Conservation (phyloP, 1,284 basidiomycete genomes). For the Fomitopsis pinicola region DNA sequence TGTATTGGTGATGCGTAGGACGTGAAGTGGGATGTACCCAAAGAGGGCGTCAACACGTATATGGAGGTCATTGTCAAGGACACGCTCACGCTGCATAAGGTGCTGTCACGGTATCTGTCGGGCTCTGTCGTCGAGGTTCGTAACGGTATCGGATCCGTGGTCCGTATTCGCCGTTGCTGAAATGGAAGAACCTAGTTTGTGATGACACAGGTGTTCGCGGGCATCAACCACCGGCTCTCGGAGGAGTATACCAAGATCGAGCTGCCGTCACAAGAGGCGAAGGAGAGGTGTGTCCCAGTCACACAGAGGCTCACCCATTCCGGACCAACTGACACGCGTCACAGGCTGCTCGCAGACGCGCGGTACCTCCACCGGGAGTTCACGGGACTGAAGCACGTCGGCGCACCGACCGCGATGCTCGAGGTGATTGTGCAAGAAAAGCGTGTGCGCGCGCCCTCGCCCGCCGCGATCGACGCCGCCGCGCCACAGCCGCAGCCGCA, state of each 20-base stretch:
- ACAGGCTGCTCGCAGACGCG: constrained; percentile 76
- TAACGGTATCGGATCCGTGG: constrained; percentile 1
- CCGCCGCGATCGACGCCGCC: constrained; percentile 32
- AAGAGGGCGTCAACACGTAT: constrained; percentile 69
- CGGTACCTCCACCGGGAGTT: constrained; percentile 72
- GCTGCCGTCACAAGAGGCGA: constrained; percentile 76
- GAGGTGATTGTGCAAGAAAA: constrained; percentile 82
- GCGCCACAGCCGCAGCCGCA: constrained; percentile 7
- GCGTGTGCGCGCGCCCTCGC: constrained; percentile 32
- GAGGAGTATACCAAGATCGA: constrained; percentile 83
- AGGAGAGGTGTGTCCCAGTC: constrained; percentile 58
- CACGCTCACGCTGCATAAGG: constrained; percentile 94
- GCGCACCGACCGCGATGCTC: constrained; percentile 68
- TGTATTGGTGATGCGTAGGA: constrained; percentile 33
- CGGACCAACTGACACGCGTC: neutral
- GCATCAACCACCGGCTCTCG: constrained; percentile 85
- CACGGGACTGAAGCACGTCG: constrained; percentile 64
- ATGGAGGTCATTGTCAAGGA: constrained; percentile 94
- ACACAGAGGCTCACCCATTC: neutral
- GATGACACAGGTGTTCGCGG: constrained; percentile 88
- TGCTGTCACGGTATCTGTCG: constrained; percentile 88
- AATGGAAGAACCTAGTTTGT: constrained; percentile 53
- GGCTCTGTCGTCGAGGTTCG: constrained; percentile 76
- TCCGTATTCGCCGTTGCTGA: neutral
- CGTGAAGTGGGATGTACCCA: constrained; percentile 72